A percentile compares a stretch with the other conserved stretches of the same genome.
Evolutionary conservation across 108 stramenopile species (phyloP).

Genomic region (Stephanodiscus triporus): DNA sequence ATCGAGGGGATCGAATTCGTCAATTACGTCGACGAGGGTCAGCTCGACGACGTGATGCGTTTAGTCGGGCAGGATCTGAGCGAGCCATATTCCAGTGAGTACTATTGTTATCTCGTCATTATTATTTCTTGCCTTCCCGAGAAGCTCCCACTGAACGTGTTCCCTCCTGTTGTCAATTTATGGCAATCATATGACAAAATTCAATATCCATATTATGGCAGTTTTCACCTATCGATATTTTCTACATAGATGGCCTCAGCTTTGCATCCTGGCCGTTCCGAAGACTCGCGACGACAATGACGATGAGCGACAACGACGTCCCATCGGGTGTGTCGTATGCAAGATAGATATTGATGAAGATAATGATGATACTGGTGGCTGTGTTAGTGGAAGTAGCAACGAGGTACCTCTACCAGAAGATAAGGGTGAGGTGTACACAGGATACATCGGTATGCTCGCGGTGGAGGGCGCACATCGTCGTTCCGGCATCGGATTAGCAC

Average conservation of each 20-base stretch:
- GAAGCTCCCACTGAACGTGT: no score
- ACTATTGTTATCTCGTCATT: neutral
- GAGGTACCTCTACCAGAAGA: neutral
- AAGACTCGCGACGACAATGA: conserved; percentile 19
- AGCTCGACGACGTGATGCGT: conserved; percentile 76
- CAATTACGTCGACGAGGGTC: conserved; percentile 79
- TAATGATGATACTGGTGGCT: neutral
- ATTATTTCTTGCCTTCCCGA: no score
- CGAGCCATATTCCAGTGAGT: conserved; percentile 83
- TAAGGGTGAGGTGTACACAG: neutral
- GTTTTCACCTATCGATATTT: conserved; percentile 92
- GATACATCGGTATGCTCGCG: conserved; percentile 87
- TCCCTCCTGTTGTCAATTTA: neutral
- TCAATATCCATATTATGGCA: conserved; percentile 13
- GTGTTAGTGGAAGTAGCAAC: neutral
- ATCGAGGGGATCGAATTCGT: conserved; percentile 72
- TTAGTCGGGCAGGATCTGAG: conserved; percentile 81
- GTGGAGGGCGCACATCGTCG: conserved; percentile 75
- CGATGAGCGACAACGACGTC: conserved; percentile 17
- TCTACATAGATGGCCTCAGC: conserved; percentile 78
- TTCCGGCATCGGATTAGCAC: conserved; percentile 74
- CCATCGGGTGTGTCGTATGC: conserved; percentile 89
- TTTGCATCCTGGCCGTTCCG: conserved; percentile 83
- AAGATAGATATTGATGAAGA: conserved; percentile 77
- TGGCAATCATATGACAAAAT: neutral